Base-by-base conservation (phyloP, 2,329 filamentous ascomycete genomes). In the Claviceps digitariae region DNA sequence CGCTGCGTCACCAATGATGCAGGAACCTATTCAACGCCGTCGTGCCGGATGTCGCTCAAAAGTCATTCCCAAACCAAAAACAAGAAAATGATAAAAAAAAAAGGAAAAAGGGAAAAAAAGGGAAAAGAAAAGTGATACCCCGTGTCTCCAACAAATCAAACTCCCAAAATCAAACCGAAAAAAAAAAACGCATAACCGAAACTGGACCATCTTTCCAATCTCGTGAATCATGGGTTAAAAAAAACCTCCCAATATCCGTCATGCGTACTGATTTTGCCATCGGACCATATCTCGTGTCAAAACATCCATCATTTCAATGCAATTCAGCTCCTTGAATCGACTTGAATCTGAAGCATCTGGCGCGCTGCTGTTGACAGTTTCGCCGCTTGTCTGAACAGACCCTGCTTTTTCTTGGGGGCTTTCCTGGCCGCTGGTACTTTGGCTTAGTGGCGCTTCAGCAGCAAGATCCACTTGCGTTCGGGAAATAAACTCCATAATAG, bases 231-330 rank as follows among this genome's bases (percentile, higher is more conserved):
- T 25, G 12, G 9, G 3, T n/a, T 34, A 23, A 21, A 15, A 38
- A 6, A 44, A 7, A 48, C 23, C 23, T 45, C 38, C 9, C 9
- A n/a, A n/a, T 10, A 20, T 10, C 13, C 36, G 50, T 64, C 59
- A 69, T 52, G 72, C 66, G 60, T 78, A 90, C 62, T 87, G 79
- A 58, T 85, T 84, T 70, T 95, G 88, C 88, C 88, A 95, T 62
- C 86, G 85, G 59, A 91, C 79, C 62, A 95, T 76, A 65, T 90
- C 83, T 57, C 86, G 78, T 56, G 86, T 90, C 65, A 95, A 69
- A 60, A 82, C 77, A 66, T 94, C 89, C 87, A 94, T 94, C 87
- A 95, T 94, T 69, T 94, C 87, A 58, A 87, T 74, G 60, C 85
- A 90, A 54, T 74, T 86, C 58, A 95, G 72, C 9, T 85, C 79